Evolutionary conservation across 169 alveolate genomes (phyloP), one percentile per base, ranked within the genome.

Genomic region (Eimeria brunetti): DNA sequence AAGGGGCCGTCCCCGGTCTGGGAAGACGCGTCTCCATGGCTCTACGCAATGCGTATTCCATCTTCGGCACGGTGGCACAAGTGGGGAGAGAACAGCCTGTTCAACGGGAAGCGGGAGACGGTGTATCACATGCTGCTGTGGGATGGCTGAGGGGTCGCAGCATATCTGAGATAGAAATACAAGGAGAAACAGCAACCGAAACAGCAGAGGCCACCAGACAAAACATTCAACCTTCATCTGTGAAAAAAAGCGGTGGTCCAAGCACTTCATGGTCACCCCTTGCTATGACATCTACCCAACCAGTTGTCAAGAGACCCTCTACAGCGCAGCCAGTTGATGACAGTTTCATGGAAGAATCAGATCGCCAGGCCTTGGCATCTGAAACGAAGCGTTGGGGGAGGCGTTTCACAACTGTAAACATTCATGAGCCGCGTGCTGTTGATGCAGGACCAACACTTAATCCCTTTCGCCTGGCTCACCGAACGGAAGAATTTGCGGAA

Each of bases 91-190:
- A 76, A n/a, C 86, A 76, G 64, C 86, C 60, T 76, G 86, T n/a
- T 76, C 86, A 76, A 49, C 64, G 64, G 60, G 33, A 76, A 49
- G 64, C 18, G 86, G 60, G 64, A 41, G 11, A 46, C 9, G 64
- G 60, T 22, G 62, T 49, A 18, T 49, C 60, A 46, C 62, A 76
- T 49, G 86, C 86, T 49, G 86, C 86, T 46, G 86, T 76, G 86
- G 86, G 86, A 49, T 76, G 86, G 86, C 11, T 76, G 60, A 76
- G 86, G 38, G 64, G 86, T 41, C 86, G 86, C 44, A 76, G 86
- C 64, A 41, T 36, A 16, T 38, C 27, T 27, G 38, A 20, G 86
- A 11, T 49, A 49, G 64, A 41, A n/a, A 41, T 27, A 76, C 60
- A 76, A 41, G 64, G 9, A n/a, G 86, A 46, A 27, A 44, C 18